These are phyloP conservation scores for Ceratonia siliqua DNA, from an alignment of 306 rosid genomes.

Conservation along the genomic window DNA sequence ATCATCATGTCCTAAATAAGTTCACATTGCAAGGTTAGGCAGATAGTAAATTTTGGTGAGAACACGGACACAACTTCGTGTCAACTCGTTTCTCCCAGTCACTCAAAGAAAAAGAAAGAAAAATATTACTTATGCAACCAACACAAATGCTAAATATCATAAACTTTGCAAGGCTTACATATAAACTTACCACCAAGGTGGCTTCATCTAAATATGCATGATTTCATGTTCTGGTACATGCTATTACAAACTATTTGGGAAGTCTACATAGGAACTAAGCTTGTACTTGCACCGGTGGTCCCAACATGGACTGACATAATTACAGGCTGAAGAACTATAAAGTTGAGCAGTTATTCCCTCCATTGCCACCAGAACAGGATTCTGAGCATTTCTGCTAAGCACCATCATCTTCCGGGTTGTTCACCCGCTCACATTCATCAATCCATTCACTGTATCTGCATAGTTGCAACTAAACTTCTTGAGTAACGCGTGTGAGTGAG, in stretches of 20 bases:
- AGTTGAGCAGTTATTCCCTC: slow-evolving; percentile 3
- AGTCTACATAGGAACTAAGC: neutral
- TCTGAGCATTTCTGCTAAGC: slow-evolving; percentile 38
- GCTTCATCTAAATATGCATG: slow-evolving; percentile 4
- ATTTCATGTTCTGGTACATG: slow-evolving; percentile 30
- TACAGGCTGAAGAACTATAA: neutral
- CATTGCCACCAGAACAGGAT: neutral
- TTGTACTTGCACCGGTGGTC: slow-evolving; percentile 24
- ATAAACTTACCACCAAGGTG: slow-evolving; percentile 8
- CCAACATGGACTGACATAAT: slow-evolving; percentile 26
- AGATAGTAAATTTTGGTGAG: too few relatives aligned
- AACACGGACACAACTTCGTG: slow-evolving; percentile 11
- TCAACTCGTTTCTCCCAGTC: slow-evolving; percentile 3
- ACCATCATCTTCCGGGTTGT: slow-evolving; percentile 74
- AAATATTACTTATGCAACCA: slow-evolving; percentile 19
- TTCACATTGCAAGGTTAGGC: too few relatives aligned
- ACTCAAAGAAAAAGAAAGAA: neutral
- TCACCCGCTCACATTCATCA: slow-evolving; percentile 91
- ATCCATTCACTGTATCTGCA: slow-evolving; percentile 96
- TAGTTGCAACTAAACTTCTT: slow-evolving; percentile 17
- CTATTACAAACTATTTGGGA: slow-evolving; percentile 12
- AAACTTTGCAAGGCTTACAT: neutral
- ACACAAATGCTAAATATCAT: slow-evolving; percentile 1
- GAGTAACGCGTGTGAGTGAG: neutral
- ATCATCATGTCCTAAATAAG: too few relatives aligned